Percentiles rank a stretch among this genome's conserved stretches.
These are phyloP conservation scores for Yamadazyma paraphyllophila DNA, from an alignment of 805 yeast genomes.

Conservation along the genomic window DNA sequence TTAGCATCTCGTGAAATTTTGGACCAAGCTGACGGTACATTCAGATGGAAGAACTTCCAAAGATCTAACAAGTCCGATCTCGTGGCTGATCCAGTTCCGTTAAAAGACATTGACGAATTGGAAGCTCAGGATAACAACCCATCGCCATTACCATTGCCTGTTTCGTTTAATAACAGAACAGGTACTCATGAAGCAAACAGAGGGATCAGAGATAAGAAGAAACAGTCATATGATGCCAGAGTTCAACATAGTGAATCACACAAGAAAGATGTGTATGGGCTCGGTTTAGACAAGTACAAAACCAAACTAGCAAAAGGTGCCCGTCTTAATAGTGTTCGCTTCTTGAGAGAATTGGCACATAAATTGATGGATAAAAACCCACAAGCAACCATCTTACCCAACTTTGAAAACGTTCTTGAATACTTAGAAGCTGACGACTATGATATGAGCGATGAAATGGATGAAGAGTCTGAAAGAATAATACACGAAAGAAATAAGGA, in stretches of 20 bases:
- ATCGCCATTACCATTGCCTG: conserved; percentile 35
- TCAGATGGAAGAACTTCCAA: conserved; percentile 42
- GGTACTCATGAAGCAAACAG: conserved; percentile 70
- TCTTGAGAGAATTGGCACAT: conserved; percentile 56
- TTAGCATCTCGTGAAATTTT: conserved; percentile 69
- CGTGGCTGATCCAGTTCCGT: conserved; percentile 17
- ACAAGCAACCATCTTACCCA: conserved; percentile 47
- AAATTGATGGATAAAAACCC: conserved; percentile 41
- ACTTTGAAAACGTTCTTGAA: conserved; percentile 52
- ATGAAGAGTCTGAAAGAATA: conserved; percentile 37
- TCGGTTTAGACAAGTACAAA: conserved; percentile 66
- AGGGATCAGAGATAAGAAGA: conserved; percentile 83
- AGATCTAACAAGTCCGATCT: conserved; percentile 14
- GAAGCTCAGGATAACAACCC: conserved; percentile 26
- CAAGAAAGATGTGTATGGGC: conserved; percentile 70
- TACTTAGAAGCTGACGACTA: conserved; percentile 50
- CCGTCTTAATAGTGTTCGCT: conserved; percentile 51
- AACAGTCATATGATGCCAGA: conserved; percentile 77
- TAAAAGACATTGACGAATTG: conserved; percentile 26
- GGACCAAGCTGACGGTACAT: conserved; percentile 46
- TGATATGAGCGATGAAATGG: conserved; percentile 33
- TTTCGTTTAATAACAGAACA: conserved; percentile 85
- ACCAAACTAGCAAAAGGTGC: conserved; percentile 45
- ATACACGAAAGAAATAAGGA: conserved; percentile 48
- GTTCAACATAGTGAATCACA: conserved; percentile 67